Evolutionary conservation across 345 rosid genomes (phyloP).

Genomic region (Gynandropsis gynandra): DNA sequence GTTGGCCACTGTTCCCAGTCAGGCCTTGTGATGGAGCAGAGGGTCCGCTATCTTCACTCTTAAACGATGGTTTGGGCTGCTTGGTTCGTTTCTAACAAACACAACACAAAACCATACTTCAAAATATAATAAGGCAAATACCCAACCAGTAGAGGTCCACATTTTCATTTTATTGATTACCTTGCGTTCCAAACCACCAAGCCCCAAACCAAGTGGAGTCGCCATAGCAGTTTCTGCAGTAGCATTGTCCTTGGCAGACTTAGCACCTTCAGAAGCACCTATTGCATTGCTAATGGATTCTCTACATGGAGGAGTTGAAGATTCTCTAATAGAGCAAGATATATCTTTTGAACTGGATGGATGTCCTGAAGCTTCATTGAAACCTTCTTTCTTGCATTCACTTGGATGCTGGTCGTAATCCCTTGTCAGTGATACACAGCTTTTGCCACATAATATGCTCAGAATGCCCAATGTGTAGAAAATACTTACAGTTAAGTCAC

Average conservation of each 20-base stretch:
- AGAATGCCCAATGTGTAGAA: conserved; percentile 5
- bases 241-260: conserved; percentile 35
- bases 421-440: conserved; percentile 3
- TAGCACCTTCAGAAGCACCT: conserved; percentile 29
- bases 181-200: conserved; percentile 80
- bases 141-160: neutral
- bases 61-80: conserved; percentile 34
- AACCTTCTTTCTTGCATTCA: conserved; percentile 21
- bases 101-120: conserved; percentile 4
- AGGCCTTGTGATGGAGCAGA: conserved; percentile 33
- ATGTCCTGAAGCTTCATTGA: conserved; percentile 25
- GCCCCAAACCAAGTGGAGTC: conserved; percentile 81
- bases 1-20: conserved; percentile 39
- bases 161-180: conserved; percentile 38
- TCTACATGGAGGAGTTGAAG: conserved; percentile 24
- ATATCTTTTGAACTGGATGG: conserved; percentile 32
- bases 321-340: conserved; percentile 24
- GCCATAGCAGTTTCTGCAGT: conserved; percentile 29
- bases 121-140: conserved; percentile 10
- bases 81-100: conserved; percentile 39
- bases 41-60: conserved; percentile 33
- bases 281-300: conserved; percentile 33
- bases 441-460: neutral
- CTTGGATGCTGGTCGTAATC: conserved; percentile 30
- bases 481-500: conserved; percentile 38